A percentile compares a stretch with the other conserved stretches of the same genome.
phyloP scores from a whole-genome alignment of 345 rosid species.

The Iberis pinnata region DNA sequence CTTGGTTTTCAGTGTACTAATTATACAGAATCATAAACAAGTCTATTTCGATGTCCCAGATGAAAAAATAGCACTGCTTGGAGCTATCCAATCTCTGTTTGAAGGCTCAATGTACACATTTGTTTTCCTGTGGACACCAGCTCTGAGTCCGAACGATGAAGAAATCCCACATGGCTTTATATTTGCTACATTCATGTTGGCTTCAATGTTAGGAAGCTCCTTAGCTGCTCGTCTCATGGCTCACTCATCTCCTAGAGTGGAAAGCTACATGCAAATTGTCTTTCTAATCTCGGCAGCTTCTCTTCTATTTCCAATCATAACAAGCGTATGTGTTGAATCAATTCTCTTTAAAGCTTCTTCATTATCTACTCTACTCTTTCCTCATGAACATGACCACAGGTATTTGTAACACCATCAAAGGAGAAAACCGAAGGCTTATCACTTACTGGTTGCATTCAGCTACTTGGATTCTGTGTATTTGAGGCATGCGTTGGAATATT shows the following conservation, averaged over 20 bases:
- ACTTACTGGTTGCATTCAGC: conserved; percentile 57
- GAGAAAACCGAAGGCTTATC: conserved; percentile 61
- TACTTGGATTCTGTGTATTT: conserved; percentile 74
- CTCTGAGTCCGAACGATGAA: conserved; percentile 69
- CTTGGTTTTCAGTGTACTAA: background rate
- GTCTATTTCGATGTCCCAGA: conserved; percentile 32
- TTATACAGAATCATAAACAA: background rate
- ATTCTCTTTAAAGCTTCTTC: background rate
- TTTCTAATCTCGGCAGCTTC: conserved; percentile 53
- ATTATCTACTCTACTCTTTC: background rate
- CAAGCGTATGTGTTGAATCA: conserved; percentile 43
- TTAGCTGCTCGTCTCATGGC: conserved; percentile 80
- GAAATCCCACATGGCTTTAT: conserved; percentile 89
- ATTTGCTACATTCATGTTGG: conserved; percentile 87
- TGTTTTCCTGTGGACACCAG: conserved; percentile 91
- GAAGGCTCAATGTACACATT: conserved; percentile 97
- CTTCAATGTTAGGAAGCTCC: conserved; percentile 92
- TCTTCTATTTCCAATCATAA: conserved; percentile 59
- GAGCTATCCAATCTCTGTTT: conserved; percentile 86
- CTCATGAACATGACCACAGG: conserved; percentile 33
- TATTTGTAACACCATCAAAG: conserved; percentile 51
- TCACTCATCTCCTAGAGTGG: conserved; percentile 53
- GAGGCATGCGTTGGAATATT: conserved; percentile 87
- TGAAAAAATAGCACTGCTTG: conserved; percentile 84
- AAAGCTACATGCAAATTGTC: conserved; percentile 85